A percentile compares a stretch with the other conserved stretches of the same genome.
Conservation (phyloP, 306 rosid genomes). For the Acmispon strigosus region DNA sequence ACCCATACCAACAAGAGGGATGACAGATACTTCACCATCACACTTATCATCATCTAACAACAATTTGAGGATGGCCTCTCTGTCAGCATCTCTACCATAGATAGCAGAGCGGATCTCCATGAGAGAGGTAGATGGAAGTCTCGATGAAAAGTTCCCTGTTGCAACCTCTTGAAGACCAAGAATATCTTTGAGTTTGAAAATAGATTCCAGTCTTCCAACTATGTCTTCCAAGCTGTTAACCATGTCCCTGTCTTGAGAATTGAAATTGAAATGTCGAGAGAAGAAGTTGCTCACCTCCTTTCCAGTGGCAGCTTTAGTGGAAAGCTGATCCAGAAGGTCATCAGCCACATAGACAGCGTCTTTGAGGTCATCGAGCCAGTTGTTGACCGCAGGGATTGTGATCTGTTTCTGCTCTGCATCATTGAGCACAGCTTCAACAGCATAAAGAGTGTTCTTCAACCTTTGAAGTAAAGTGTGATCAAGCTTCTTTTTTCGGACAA, state of each 20-base stretch:
- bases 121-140: neutral
- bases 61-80: neutral
- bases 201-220: neutral
- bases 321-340: neutral
- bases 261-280: neutral
- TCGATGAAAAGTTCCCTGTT: neutral
- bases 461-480: neutral
- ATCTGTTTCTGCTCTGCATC: slow-evolving; percentile 36
- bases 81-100: neutral
- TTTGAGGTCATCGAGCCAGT: slow-evolving; percentile 24
- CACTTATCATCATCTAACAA: neutral
- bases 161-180: neutral
- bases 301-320: neutral
- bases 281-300: neutral
- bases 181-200: neutral
- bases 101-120: neutral
- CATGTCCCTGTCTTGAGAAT: neutral
- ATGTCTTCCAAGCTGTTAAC: neutral
- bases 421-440: neutral
- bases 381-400: neutral
- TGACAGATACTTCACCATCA: neutral
- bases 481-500: neutral
- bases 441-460: slow-evolving; percentile 1
- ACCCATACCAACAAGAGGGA: neutral
- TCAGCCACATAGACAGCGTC: slow-evolving; percentile 14